phyloP scores from a whole-genome alignment of 1,284 basidiomycete species.

The Peniophora sp. region DNA sequence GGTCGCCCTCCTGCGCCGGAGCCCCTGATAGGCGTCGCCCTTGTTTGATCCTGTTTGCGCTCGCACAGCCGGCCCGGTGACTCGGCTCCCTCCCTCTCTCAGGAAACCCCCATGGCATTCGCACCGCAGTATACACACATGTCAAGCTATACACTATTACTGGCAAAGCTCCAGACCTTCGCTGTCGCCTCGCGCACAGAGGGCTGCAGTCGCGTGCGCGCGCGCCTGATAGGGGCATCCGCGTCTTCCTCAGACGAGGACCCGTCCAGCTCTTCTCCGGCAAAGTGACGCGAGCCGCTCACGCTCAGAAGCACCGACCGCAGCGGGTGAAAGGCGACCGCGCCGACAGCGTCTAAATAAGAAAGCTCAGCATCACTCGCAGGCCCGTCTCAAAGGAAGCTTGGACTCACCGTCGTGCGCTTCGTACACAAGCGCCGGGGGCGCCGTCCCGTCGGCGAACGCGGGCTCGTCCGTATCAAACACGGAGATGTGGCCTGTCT shows the following conservation, averaged over 20 bases:
- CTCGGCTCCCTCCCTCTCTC: neutral
- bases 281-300: constrained; percentile 64
- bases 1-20: neutral
- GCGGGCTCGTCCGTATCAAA: constrained; percentile 30
- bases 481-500: constrained; percentile 31
- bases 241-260: neutral
- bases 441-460: constrained; percentile 1
- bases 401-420: constrained; percentile 38
- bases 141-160: no score
- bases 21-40: constrained; percentile 4
- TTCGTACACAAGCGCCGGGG: constrained; percentile 19
- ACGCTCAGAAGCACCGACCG: constrained; percentile 43
- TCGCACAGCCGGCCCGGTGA: no score
- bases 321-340: constrained; percentile 55
- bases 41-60: constrained; percentile 12
- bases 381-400: neutral
- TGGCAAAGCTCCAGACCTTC: constrained; percentile 11
- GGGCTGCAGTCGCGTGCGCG: constrained; percentile 5
- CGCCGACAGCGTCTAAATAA: constrained; percentile 49
- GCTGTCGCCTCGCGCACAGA: constrained; percentile 8
- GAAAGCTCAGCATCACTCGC: neutral
- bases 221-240: neutral
- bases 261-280: no score
- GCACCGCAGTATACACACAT: neutral
- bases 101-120: neutral